Evolutionary conservation across 2,329 filamentous ascomycete genomes (phyloP).

Genomic region (Trichophyton mentagrophytes): DNA sequence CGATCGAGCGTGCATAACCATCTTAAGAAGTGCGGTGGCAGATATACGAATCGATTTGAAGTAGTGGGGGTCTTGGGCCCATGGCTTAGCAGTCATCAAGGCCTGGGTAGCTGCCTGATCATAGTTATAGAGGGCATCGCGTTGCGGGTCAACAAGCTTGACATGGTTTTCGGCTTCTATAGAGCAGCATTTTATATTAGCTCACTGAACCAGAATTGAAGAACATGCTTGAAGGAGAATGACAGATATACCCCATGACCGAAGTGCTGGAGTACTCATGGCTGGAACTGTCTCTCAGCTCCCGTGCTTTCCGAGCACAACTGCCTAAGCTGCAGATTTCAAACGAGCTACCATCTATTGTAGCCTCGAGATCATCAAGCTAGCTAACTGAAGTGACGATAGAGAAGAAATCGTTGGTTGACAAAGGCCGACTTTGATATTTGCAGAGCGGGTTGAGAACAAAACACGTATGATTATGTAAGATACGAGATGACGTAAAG

Average conservation of each 20-base stretch:
- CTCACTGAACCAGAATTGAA: constrained; percentile 7
- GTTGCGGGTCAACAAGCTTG: constrained; percentile 68
- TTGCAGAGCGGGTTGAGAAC: neutral
- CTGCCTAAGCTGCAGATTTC: neutral
- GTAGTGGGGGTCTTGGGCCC: constrained; percentile 66
- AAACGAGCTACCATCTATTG: neutral
- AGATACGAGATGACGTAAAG: neutral
- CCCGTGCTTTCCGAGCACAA: neutral
- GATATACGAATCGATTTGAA: constrained; percentile 92
- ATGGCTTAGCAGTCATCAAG: constrained; percentile 54
- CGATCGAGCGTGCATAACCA: constrained; percentile 98
- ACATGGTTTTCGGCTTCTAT: constrained; percentile 79
- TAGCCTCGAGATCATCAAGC: neutral
- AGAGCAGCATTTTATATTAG: constrained; percentile 3
- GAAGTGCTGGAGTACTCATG: constrained; percentile 45
- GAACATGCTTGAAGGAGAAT: neutral
- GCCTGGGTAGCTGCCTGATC: constrained; percentile 55
- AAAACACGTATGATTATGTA: neutral
- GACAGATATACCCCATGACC: constrained; percentile 47
- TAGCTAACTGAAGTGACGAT: neutral
- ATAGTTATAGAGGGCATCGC: constrained; percentile 87
- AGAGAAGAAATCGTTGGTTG: neutral
- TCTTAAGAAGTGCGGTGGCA: constrained; percentile 87
- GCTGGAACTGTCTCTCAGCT: constrained; percentile 1
- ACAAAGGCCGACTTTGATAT: neutral